A percentile compares a stretch with the other conserved stretches of the same genome.
These are phyloP conservation scores for Epicoccum sorghinum DNA, from an alignment of 2,329 filamentous ascomycete species.

Conservation along the genomic window DNA sequence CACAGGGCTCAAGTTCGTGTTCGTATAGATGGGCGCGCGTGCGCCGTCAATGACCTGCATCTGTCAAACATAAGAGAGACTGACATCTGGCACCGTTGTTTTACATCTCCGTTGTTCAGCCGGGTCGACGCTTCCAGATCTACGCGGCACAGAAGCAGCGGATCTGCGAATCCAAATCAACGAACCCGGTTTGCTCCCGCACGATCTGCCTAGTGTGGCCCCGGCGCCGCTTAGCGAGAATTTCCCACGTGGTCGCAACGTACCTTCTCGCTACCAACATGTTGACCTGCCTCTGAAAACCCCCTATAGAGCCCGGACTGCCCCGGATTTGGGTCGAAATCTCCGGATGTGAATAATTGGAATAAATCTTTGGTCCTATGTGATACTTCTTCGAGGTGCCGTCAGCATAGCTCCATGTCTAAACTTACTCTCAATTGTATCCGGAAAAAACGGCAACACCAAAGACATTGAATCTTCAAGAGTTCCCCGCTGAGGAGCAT, in stretches of 20 bases:
- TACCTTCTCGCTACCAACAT: conserved; percentile 6
- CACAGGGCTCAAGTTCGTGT: no score
- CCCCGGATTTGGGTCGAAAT: conserved; percentile 2
- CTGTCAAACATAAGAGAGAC: not conserved
- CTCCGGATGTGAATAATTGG: not conserved
- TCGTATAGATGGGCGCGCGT: not conserved
- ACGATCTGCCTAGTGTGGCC: conserved; percentile 9
- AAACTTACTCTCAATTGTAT: not conserved
- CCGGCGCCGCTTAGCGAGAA: conserved; percentile 2
- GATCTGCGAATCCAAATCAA: conserved; percentile 13
- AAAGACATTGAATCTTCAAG: not conserved
- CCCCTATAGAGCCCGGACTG: not conserved
- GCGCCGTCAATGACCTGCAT: conserved; percentile 10
- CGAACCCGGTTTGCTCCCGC: conserved; percentile 10
- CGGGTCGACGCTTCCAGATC: conserved; percentile 7
- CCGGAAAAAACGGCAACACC: not conserved
- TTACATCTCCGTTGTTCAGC: not conserved
- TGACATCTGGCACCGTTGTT: conserved; percentile 1
- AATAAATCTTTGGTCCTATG: not conserved
- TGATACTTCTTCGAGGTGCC: no score
- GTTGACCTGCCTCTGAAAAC: conserved; percentile 3
- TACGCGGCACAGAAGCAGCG: not conserved
- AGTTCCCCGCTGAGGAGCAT: not conserved
- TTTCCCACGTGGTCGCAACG: conserved; percentile 3
- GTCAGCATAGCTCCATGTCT: not conserved